Conservation (phyloP, 345 rosid genomes). For the Syzygium aqueum region DNA sequence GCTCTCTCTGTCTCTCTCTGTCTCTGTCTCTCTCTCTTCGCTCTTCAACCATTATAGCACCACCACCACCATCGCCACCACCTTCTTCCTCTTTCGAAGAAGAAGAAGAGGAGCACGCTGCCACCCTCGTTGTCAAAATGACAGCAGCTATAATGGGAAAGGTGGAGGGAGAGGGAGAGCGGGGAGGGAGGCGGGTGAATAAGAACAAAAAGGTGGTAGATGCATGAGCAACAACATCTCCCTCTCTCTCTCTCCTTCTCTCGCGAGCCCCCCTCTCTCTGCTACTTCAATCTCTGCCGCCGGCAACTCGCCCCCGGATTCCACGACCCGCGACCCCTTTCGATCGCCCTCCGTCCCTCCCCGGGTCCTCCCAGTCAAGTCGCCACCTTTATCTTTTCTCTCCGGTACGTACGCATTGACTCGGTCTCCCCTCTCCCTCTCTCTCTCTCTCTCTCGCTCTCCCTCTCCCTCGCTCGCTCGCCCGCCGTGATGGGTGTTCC, state of each 20-base stretch:
- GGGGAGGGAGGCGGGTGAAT: neutral
- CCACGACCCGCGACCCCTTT: neutral
- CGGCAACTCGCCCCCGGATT: neutral
- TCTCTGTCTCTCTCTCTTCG: neutral
- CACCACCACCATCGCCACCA: conserved; percentile 4
- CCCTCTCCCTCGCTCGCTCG: neutral
- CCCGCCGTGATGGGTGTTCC: neutral
- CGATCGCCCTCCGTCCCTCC: neutral
- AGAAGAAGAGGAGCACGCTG: neutral
- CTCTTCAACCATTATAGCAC: neutral
- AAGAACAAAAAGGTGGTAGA: conserved; percentile 51
- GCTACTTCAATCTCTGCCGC: neutral
- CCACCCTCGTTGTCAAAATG: neutral
- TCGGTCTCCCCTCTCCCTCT: neutral
- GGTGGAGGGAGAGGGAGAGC: neutral
- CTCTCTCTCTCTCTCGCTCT: neutral
- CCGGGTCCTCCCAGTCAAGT: neutral
- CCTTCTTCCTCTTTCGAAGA: neutral
- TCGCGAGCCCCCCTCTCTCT: neutral
- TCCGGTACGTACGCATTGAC: neutral
- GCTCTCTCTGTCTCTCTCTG: neutral
- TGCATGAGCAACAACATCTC: conserved; percentile 48
- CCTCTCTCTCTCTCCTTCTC: neutral
- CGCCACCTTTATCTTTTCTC: neutral
- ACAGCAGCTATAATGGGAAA: conserved; percentile 7